Evolutionary conservation across 2,329 filamentous ascomycete species (phyloP).

Genomic region (Sclerotinia subarctica): DNA sequence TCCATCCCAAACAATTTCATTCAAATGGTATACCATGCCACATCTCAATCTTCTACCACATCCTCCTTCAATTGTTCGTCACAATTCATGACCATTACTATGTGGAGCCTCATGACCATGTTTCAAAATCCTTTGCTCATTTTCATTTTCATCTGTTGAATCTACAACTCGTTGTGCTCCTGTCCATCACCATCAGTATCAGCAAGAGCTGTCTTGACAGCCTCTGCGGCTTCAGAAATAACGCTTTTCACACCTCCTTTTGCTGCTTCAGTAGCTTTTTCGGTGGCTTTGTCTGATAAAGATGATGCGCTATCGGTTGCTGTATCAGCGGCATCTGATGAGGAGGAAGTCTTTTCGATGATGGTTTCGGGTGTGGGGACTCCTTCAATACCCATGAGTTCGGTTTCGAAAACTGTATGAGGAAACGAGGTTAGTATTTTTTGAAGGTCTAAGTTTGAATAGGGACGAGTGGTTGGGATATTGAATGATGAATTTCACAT

Average conservation of each 20-base stretch:
- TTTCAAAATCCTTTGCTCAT: constrained; percentile 5
- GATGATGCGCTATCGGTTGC: constrained; percentile 33
- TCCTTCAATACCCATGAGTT: constrained; percentile 79
- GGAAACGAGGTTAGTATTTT: background rate
- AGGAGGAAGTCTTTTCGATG: constrained; percentile 4
- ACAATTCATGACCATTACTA: constrained; percentile 18
- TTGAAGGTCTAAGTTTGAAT: background rate
- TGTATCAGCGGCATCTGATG: constrained; percentile 31
- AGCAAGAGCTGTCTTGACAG: constrained; percentile 50
- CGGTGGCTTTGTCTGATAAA: constrained; percentile 29
- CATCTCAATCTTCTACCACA: background rate
- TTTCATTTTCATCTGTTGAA: constrained; percentile 13
- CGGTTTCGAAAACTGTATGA: constrained; percentile 77
- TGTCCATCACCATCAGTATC: constrained; percentile 54
- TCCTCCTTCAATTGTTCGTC: background rate
- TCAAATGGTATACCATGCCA: background rate
- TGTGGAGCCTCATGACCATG: constrained; percentile 21
- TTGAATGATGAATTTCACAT: constrained; percentile 35
- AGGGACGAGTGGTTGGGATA: background rate
- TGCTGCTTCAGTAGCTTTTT: constrained; percentile 24
- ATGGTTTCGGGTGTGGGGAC: constrained; percentile 43
- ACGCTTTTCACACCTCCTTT: constrained; percentile 42
- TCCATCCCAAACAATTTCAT: background rate
- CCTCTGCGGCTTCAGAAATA: constrained; percentile 51
- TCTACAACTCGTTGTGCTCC: constrained; percentile 60